Conservation (phyloP, 176 grass and related monocot species). For the Aegilops tauschii region DNA sequence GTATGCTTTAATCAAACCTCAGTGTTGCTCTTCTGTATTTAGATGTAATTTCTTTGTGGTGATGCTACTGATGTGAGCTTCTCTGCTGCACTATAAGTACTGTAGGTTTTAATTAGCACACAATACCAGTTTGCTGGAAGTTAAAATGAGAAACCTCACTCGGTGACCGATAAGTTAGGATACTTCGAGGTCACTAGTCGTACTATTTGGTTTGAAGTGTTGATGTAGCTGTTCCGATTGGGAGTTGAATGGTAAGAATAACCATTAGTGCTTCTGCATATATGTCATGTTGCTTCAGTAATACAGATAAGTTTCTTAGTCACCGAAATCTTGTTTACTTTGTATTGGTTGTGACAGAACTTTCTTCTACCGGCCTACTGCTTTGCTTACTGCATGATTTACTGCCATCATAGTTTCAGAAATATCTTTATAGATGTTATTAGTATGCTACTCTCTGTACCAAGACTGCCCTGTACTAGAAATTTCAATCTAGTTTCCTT, state of each 20-base stretch:
- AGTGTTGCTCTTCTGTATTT: neutral
- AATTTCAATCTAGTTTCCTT: neutral
- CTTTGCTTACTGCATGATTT: neutral
- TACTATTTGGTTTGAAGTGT: neutral
- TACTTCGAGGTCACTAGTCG: neutral
- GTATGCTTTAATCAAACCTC: neutral
- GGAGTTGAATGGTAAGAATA: neutral
- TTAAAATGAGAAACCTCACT: neutral
- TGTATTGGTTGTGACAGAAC: neutral
- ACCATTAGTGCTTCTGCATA: slow-evolving; percentile 9
- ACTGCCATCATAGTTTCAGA: neutral
- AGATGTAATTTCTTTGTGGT: neutral
- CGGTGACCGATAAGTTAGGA: neutral
- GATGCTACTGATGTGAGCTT: neutral
- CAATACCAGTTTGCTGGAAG: neutral
- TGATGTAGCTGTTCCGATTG: neutral
- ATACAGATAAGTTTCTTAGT: slow-evolving; percentile 15
- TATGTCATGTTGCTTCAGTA: slow-evolving; percentile 20
- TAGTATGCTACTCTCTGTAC: neutral
- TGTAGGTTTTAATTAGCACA: neutral
- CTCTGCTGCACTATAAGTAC: neutral
- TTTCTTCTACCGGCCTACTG: neutral
- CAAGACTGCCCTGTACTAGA: neutral
- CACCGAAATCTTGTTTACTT: neutral
- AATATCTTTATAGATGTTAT: neutral